Evolutionary conservation across 805 yeast genomes (phyloP), one percentile per base, ranked within the genome.

Genomic region (Cyberlindnera suaveolens): DNA sequence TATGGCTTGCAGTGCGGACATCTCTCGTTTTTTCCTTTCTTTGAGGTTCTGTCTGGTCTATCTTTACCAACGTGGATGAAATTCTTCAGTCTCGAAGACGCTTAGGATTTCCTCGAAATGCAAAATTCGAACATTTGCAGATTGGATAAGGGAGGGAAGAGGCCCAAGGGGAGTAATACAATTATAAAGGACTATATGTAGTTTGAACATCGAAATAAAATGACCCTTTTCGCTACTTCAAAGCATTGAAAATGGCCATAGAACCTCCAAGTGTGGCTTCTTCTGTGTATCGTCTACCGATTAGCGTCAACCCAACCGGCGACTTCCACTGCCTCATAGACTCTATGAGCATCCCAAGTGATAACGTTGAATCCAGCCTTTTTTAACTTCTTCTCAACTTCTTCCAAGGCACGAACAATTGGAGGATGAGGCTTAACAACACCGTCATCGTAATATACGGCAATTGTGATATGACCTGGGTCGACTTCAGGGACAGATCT

Each of bases 351-450:
- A 39, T 74, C 68, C 63, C 79, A 78, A 33, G 70, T 72, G 31
- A 79, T 63, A 19, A 80, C 73, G 17, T 73, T 72, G 37, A 69
- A 80, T 27, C 85, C 84, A 2, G 85, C 82, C 1, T 63, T 71
- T 45, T 67, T 60, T 53, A 85, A 70, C 52, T 78, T 79, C 14
- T 65, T 71, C 20, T 66, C 80, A 4, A 76, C 74, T 38, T 65
- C 65, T 48, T 77, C 65, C 57, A 85, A 65, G 11, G 70, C 84
- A 53, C 87, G 67, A 16, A 63, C 54, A 33, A 79, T 68, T 38
- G 89, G 86, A 11, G 89, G 85, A 45, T 78, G 75, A 34, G 85
- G 84, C 51, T 72, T 77, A 16, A 80, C 85, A 31, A 75, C 52
- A 19, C 81, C 84, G 57, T 82, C 85, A 53, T 79, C 82, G 54